phyloP scores from a whole-genome alignment of 2,329 filamentous ascomycete genomes.

The Ceratocystis alfenasii region DNA sequence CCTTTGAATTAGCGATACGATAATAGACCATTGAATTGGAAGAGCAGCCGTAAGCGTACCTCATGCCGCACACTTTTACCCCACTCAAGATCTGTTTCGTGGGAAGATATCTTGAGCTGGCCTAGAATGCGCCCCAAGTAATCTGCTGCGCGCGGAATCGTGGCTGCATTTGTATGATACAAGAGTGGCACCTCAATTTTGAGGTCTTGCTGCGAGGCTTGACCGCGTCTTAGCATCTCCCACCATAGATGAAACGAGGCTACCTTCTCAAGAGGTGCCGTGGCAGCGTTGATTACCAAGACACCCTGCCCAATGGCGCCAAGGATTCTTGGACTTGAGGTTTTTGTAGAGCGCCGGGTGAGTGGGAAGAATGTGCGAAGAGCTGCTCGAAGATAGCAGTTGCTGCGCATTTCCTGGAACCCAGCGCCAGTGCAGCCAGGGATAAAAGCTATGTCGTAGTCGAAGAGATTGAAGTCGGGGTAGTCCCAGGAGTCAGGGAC shows the following conservation, averaged over 20 bases:
- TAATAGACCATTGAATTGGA: background rate
- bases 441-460: slow-evolving; percentile 18
- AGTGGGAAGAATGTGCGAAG: slow-evolving; percentile 13
- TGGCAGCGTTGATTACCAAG: slow-evolving; percentile 16
- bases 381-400: slow-evolving; percentile 9
- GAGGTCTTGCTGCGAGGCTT: slow-evolving; percentile 16
- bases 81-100: slow-evolving; percentile 6
- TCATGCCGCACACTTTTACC: background rate
- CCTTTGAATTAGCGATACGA: background rate
- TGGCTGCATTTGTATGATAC: slow-evolving; percentile 17
- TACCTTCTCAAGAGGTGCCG: slow-evolving; percentile 13
- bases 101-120: background rate
- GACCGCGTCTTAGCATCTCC: slow-evolving; percentile 19
- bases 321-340: slow-evolving; percentile 8
- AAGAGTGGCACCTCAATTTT: slow-evolving; percentile 14
- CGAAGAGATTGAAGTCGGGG: slow-evolving; percentile 14
- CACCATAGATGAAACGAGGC: slow-evolving; percentile 16
- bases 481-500: slow-evolving; percentile 11
- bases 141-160: slow-evolving; percentile 13
- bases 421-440: slow-evolving; percentile 14
- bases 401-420: slow-evolving; percentile 17
- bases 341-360: slow-evolving; percentile 15
- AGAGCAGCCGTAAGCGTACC: background rate
- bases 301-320: slow-evolving; percentile 19
- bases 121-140: slow-evolving; percentile 9